Evolutionary conservation across 805 yeast species (phyloP), one percentile per base, ranked within the genome.

Genomic region (Candida berthetii): DNA sequence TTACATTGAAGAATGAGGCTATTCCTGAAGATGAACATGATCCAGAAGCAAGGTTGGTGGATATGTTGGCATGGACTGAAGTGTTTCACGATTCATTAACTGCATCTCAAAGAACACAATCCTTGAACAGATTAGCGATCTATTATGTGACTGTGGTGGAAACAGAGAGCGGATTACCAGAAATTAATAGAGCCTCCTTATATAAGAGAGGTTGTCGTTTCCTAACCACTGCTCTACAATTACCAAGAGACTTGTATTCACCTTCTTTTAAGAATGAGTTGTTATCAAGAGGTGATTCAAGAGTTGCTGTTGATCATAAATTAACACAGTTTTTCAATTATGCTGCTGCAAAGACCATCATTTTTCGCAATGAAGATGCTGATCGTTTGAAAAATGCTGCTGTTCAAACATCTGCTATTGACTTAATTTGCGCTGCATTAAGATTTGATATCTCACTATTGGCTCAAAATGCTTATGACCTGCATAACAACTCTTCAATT

Each of bases 61-160:
- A 78, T 52, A 47, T 78, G 42, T 52, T 76, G 3, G 59, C 65
- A n/a, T 83, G 90, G 90, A 71, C 78, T 29, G 54, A 60, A 18
- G 60, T 71, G 1, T 65, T 78, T 31, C 57, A 66, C 37, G 57
- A 60, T 14, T 61, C 80, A 2, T 56, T 81, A 29, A 55, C 69
- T 1, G 64, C 66, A 1, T 60, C 82, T 0, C 80, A 78, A 44
- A 65, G 65, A 39, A 76, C 76, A 31, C 76, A 76, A 34, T 68
- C 78, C 39, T 72, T 73, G 2, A 72, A 78, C 36, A 73, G 72
- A 39, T 57, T 78, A 4, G 73, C 80, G 10, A 65, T 69, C 37
- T 71, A 65, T 48, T 66, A 78, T 39, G 60, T 78, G 27, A 69
- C 68, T 15, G 45, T 59, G 3, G 58, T 66, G 18, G 65, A 67